Percentiles rank a stretch among this genome's conserved stretches.
Evolutionary conservation across 208 protist species (phyloP).

Genomic region (Herpetomonas tarakana): DNA sequence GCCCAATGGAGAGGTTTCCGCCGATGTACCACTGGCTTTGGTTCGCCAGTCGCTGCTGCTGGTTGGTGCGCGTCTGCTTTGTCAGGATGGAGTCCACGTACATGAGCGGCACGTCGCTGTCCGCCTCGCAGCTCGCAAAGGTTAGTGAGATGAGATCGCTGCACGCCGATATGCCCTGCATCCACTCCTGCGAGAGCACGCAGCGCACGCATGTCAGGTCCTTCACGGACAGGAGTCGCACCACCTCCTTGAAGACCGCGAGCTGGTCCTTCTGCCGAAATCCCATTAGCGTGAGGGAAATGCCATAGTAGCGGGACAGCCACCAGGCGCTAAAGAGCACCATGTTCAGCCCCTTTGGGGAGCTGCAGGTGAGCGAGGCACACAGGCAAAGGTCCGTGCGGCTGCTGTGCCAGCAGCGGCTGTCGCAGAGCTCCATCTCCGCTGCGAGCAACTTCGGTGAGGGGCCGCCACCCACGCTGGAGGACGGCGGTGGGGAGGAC

Average conservation of each 20-base stretch:
- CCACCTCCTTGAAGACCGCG: conserved; percentile 41
- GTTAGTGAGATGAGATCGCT: conserved; percentile 44
- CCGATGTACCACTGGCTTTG: conserved; percentile 62
- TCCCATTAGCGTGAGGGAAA: conserved; percentile 56
- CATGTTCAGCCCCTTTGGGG: conserved; percentile 20
- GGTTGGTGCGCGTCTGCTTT: neutral
- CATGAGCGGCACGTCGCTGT: conserved; percentile 37
- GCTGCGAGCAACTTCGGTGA: neutral
- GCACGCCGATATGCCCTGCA: conserved; percentile 68
- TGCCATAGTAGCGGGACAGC: conserved; percentile 60
- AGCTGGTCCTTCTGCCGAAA: conserved; percentile 40
- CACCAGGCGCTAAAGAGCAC: conserved; percentile 52
- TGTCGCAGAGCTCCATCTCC: neutral
- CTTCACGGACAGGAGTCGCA: conserved; percentile 33
- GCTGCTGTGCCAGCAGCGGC: conserved; percentile 23
- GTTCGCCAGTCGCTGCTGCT: neutral
- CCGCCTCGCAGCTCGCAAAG: conserved; percentile 42
- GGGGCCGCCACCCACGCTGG: neutral
- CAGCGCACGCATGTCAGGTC: conserved; percentile 47
- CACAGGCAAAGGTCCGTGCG: conserved; percentile 40
- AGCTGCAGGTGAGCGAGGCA: conserved; percentile 33
- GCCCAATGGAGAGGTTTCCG: conserved; percentile 49
- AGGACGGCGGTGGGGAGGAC: neutral
- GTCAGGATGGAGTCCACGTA: conserved; percentile 73
- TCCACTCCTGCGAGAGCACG: conserved; percentile 42